Evolutionary conservation across 2,329 filamentous ascomycete species (phyloP).

Genomic region (Xylariomycetidae sp.): DNA sequence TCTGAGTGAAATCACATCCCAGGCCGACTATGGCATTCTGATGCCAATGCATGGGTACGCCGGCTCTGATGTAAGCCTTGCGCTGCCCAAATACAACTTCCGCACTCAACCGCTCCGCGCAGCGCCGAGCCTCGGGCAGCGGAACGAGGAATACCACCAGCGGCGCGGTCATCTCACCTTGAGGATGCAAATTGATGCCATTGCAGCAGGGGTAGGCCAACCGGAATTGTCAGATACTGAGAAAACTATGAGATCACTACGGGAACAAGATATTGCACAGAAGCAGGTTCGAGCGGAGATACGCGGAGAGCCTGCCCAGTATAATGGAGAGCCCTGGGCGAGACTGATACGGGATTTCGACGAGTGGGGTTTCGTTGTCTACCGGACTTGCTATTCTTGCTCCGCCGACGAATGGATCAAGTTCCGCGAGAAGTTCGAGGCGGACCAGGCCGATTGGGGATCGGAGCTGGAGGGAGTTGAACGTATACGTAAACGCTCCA

Average conservation of each 20-base stretch:
- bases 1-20: constrained; percentile 12
- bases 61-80: constrained; percentile 7
- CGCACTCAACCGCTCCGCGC: constrained; percentile 1
- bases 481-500: constrained; percentile 1
- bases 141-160: background rate
- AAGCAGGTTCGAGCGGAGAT: constrained; percentile 1
- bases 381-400: constrained; percentile 15
- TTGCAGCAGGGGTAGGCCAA: no score
- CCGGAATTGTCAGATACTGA: no score
- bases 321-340: constrained; percentile 4
- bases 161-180: background rate
- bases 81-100: background rate
- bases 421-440: constrained; percentile 21
- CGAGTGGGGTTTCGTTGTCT: constrained; percentile 20
- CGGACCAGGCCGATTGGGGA: constrained; percentile 22
- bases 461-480: constrained; percentile 1
- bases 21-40: constrained; percentile 21
- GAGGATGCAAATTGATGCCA: background rate
- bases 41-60: constrained; percentile 25
- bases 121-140: background rate
- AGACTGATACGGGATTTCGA: background rate
- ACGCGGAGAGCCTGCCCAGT: constrained; percentile 1
- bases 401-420: constrained; percentile 17
- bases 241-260: background rate
- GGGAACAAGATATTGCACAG: constrained; percentile 2